Percentiles rank a stretch among this genome's conserved stretches.
Conservation (phyloP, 179 eudicot species). For the Spinacia oleracea region DNA sequence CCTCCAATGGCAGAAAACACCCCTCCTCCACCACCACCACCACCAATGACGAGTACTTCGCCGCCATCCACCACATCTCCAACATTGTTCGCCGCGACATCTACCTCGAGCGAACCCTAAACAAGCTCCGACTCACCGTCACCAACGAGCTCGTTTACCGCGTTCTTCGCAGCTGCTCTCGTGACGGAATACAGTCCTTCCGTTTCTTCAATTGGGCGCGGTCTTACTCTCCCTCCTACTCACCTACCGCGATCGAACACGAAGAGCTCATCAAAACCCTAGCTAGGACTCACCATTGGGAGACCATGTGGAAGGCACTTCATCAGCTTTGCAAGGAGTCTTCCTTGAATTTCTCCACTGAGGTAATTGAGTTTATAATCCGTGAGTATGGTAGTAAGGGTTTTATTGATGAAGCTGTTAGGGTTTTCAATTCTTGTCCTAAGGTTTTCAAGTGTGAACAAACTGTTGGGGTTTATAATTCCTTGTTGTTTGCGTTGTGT, state of each 20-base stretch:
- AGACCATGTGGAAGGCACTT: slow-evolving; percentile 95
- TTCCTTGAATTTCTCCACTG: slow-evolving; percentile 44
- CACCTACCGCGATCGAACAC: slow-evolving; percentile 73
- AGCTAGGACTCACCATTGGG: slow-evolving; percentile 69
- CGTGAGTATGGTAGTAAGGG: slow-evolving; percentile 76
- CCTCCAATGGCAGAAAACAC: slow-evolving; percentile 4
- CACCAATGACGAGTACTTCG: slow-evolving; percentile 75
- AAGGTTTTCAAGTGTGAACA: slow-evolving; percentile 61
- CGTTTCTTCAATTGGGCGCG: slow-evolving; percentile 94
- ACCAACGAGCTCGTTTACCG: slow-evolving; percentile 81
- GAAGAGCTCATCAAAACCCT: slow-evolving; percentile 74
- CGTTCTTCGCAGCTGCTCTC: slow-evolving; percentile 67
- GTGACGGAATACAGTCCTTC: slow-evolving; percentile 57
- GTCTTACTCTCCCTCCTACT: slow-evolving; percentile 51
- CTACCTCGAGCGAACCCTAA: slow-evolving; percentile 84
- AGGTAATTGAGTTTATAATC: slow-evolving; percentile 59
- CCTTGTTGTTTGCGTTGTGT: slow-evolving; percentile 74
- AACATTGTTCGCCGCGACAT: slow-evolving; percentile 85
- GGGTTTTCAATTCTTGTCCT: slow-evolving; percentile 59
- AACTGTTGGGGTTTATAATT: slow-evolving; percentile 60
- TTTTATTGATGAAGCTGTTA: slow-evolving; percentile 68
- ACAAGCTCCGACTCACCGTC: slow-evolving; percentile 59
- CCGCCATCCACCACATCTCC: slow-evolving; percentile 86
- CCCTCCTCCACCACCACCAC: slow-evolving; percentile 24
- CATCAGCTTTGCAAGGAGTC: slow-evolving; percentile 47